phyloP scores from a whole-genome alignment of 192 early-diverging fungal genomes.

The Coemansia sp. region DNA sequence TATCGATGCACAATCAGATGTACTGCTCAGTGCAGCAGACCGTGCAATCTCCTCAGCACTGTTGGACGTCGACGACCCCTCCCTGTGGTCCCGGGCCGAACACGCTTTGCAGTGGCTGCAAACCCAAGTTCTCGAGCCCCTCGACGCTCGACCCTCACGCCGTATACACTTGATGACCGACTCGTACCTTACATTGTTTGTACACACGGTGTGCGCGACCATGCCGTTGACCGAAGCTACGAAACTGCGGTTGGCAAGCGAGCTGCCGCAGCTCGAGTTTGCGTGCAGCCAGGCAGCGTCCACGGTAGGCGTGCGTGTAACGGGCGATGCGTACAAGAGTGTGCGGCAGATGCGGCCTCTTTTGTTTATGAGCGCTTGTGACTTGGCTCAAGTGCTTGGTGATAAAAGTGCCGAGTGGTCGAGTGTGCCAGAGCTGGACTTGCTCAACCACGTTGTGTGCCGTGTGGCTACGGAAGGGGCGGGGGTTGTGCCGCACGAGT shows the following conservation, averaged over 20 bases:
- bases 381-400: conserved; percentile 3
- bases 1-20: neutral
- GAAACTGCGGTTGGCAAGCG: conserved; percentile 16
- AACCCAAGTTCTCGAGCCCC: conserved; percentile 15
- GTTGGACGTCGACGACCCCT: neutral
- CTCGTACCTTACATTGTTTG: conserved; percentile 12
- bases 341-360: conserved; percentile 33
- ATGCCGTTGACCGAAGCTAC: conserved; percentile 31
- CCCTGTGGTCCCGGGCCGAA: neutral
- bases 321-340: conserved; percentile 8
- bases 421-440: conserved; percentile 2
- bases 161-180: conserved; percentile 8
- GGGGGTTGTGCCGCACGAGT: neutral
- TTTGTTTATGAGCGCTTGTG: conserved; percentile 19
- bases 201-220: conserved; percentile 4
- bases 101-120: conserved; percentile 26
- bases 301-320: neutral
- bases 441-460: conserved; percentile 21
- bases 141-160: neutral
- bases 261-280: conserved; percentile 37
- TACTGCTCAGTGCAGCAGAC: neutral
- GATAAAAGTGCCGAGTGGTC: neutral
- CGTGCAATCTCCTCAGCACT: neutral
- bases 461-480: conserved; percentile 14
- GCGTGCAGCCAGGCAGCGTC: conserved; percentile 31